A percentile compares a stretch with the other conserved stretches of the same genome.
Evolutionary conservation across 352 stramenopile species (phyloP).

Genomic region (Lagenidium sp.): DNA sequence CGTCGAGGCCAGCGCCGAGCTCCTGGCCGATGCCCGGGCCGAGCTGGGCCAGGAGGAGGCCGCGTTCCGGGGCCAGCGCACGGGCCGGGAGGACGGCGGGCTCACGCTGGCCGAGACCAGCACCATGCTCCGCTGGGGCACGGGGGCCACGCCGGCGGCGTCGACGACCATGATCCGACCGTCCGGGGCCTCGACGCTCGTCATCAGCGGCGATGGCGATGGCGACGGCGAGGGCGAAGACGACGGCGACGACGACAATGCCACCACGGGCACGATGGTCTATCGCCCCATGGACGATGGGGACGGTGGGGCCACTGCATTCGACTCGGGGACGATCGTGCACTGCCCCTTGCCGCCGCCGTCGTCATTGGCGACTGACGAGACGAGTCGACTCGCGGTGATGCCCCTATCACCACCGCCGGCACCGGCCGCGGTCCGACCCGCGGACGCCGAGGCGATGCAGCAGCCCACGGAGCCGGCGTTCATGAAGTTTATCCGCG

Average conservation of each 20-base stretch:
- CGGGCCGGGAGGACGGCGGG: slow-evolving; percentile 43
- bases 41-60: slow-evolving; percentile 36
- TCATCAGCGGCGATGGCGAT: background rate
- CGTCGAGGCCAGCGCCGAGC: slow-evolving; percentile 59
- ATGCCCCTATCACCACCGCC: no score
- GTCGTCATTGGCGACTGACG: no score
- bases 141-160: slow-evolving; percentile 2
- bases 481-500: slow-evolving; percentile 82
- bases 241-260: no score
- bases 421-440: no score
- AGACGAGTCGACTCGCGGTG: no score
- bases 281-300: background rate
- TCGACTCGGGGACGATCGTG: slow-evolving; percentile 23
- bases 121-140: slow-evolving; percentile 39
- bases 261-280: slow-evolving; percentile 31
- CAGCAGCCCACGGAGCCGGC: no score
- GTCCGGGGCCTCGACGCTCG: no score
- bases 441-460: no score
- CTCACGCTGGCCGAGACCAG: slow-evolving; percentile 54
- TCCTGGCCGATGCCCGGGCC: slow-evolving; percentile 46
- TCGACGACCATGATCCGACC: background rate
- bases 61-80: slow-evolving; percentile 37
- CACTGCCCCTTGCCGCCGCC: slow-evolving; percentile 8
- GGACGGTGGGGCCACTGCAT: slow-evolving; percentile 3
- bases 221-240: background rate